Conservation (phyloP, 176 grass and related monocot genomes). For the Cymbopogon citratus region DNA sequence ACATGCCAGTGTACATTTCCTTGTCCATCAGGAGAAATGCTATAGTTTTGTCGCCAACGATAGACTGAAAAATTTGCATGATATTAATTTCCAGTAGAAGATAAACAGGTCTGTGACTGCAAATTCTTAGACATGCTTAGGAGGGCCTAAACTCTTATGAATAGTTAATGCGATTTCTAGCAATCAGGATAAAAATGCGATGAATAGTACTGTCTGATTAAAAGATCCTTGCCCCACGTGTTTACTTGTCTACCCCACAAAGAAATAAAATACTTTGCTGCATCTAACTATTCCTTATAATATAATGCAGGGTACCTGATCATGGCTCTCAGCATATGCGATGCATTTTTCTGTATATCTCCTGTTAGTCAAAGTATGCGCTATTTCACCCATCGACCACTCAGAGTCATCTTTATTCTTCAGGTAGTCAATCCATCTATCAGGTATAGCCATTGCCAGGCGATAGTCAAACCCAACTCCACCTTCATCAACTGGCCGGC, state of each 20-base stretch:
- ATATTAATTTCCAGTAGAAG: conserved; percentile 10
- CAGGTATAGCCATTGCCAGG: conserved; percentile 94
- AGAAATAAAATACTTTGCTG: conserved; percentile 3
- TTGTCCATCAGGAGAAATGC: conserved; percentile 95
- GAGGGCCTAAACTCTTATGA: not conserved
- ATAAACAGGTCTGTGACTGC: not conserved
- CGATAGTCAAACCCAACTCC: conserved; percentile 92
- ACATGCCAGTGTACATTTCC: conserved; percentile 98
- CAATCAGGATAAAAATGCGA: not conserved
- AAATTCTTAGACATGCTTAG: conserved; percentile 10
- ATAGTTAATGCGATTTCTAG: not conserved
- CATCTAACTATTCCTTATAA: not conserved
- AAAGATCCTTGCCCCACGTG: not conserved
- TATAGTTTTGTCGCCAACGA: conserved; percentile 94
- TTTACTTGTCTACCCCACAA: conserved; percentile 3
- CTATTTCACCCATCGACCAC: conserved; percentile 85
- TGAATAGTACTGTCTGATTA: not conserved
- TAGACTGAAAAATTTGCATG: conserved; percentile 52
- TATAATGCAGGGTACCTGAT: conserved; percentile 61
- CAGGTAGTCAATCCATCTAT: conserved; percentile 91
- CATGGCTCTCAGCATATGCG: conserved; percentile 91
- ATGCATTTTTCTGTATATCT: conserved; percentile 94
- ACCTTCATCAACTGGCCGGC: conserved; percentile 73
- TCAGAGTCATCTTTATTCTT: conserved; percentile 73
- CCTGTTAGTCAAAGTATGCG: conserved; percentile 69